Conservation (phyloP, 129 eudicot species). For the Ambrosia trifida region DNA sequence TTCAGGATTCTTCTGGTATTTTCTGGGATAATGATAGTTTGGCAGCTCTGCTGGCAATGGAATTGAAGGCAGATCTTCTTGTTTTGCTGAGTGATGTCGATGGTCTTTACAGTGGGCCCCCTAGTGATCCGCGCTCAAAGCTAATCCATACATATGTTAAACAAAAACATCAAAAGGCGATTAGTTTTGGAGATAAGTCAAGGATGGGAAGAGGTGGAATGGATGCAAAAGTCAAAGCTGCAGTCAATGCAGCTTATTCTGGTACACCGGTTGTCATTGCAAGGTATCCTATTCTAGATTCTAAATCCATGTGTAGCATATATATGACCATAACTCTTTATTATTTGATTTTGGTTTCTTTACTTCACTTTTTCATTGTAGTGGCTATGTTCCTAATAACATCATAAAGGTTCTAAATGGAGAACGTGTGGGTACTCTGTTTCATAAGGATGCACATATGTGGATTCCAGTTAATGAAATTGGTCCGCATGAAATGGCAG, state of each 20-base stretch:
- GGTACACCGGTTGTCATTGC: conserved; percentile 87
- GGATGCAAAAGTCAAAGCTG: conserved; percentile 96
- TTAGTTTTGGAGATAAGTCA: conserved; percentile 92
- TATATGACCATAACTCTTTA: not conserved
- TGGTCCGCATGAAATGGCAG: conserved; percentile 78
- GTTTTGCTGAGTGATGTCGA: conserved; percentile 91
- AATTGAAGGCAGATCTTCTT: conserved; percentile 84
- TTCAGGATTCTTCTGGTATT: conserved; percentile 87
- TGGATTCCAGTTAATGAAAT: conserved; percentile 56
- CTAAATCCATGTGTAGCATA: not conserved
- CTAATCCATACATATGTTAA: conserved; percentile 75
- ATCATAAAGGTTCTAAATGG: conserved; percentile 73
- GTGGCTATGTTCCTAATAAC: conserved; percentile 71
- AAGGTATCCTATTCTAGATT: conserved; percentile 45
- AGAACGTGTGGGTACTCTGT: conserved; percentile 76
- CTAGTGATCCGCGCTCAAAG: conserved; percentile 83
- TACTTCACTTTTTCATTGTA: conserved; percentile 18
- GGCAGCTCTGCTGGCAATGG: conserved; percentile 83
- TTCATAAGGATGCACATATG: conserved; percentile 73
- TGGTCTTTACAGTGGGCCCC: conserved; percentile 92
- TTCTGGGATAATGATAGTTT: conserved; percentile 98
- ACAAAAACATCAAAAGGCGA: conserved; percentile 63
- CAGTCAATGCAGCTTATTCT: conserved; percentile 68
- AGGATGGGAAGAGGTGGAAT: conserved; percentile 97
- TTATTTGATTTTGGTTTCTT: conserved; percentile 1